Conservation (phyloP, 1,139 yeast genomes). For the Geotrichum citri-aurantii region DNA sequence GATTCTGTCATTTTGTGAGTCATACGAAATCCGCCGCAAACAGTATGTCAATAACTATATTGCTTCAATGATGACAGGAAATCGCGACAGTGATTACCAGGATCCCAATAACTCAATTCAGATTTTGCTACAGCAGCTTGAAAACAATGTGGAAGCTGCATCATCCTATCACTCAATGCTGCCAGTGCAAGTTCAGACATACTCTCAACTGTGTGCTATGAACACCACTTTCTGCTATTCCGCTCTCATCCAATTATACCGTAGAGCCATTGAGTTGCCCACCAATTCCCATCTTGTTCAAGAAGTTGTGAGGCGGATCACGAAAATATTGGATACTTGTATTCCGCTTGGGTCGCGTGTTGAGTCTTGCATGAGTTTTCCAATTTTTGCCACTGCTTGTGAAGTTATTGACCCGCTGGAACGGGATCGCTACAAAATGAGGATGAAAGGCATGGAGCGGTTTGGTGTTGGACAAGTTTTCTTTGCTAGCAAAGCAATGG, state of each 20-base stretch:
- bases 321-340: constrained; percentile 35
- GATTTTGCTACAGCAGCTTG: not conserved
- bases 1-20: constrained; percentile 26
- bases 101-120: not conserved
- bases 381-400: constrained; percentile 51
- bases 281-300: constrained; percentile 44
- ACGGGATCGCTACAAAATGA: constrained; percentile 36
- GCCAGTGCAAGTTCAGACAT: constrained; percentile 28
- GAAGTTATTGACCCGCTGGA: constrained; percentile 40
- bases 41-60: constrained; percentile 19
- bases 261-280: constrained; percentile 46
- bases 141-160: not conserved
- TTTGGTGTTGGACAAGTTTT: constrained; percentile 46
- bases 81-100: not conserved
- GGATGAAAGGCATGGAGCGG: constrained; percentile 41
- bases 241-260: constrained; percentile 47
- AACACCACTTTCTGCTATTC: constrained; percentile 48
- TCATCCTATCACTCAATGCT: constrained; percentile 5
- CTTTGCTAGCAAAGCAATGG: constrained; percentile 43
- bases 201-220: constrained; percentile 43
- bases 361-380: constrained; percentile 49
- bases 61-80: constrained; percentile 2
- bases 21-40: constrained; percentile 20
- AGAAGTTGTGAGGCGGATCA: constrained; percentile 41
- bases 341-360: constrained; percentile 46